Base-by-base conservation (phyloP, 1,284 basidiomycete genomes). In the Papiliotrema terrestris region DNA sequence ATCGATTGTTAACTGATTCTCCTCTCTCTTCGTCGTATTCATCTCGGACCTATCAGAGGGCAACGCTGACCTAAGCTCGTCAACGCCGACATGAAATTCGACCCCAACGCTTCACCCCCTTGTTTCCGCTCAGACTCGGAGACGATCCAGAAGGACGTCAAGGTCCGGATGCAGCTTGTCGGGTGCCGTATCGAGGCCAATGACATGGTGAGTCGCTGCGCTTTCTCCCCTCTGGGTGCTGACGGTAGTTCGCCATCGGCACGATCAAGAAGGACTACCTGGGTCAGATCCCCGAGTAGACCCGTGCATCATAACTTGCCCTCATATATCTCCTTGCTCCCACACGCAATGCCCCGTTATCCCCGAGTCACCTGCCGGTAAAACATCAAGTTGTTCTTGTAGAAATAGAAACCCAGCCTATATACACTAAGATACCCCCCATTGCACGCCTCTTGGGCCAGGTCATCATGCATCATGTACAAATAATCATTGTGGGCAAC, bases 141-240 rank as follows among this genome's bases (percentile, higher is more conserved):
- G 81, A 87, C 88, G 63, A 97, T 95, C 67, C 90, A 95, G 73
- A 96, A 95, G 76, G 91, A 91, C 61, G 90, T 90, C 0, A 86
- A 87, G 57, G 87, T 98, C 36, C 85, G 95, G 38, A 82, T 98
- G 77, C 95, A 97, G 77, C 93, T 98, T 52, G 93, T 98, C 17
- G 95, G 95, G 29, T 96, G 93, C 29, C 85, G 95, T 68, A 90
- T 97, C 8, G 95, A 98, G 72, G 94, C 94, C 20, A 97, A 92
- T 25, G 94, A 98, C 75, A 97, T 98, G 67, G 91, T 93, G 72
- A 65, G 87, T 22, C 45, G 17, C 20, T 19, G 37, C 1, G 23
- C 13, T 23, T 55, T 35, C 22, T 25, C 42, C 17, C n/a, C 4
- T 23, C 11, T 49, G 26, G 13, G 36, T 13, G 22, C 44, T 17